These are phyloP conservation scores for Raffaelea ambrosiae DNA, from an alignment of 2,329 filamentous ascomycete genomes.

Conservation along the genomic window DNA sequence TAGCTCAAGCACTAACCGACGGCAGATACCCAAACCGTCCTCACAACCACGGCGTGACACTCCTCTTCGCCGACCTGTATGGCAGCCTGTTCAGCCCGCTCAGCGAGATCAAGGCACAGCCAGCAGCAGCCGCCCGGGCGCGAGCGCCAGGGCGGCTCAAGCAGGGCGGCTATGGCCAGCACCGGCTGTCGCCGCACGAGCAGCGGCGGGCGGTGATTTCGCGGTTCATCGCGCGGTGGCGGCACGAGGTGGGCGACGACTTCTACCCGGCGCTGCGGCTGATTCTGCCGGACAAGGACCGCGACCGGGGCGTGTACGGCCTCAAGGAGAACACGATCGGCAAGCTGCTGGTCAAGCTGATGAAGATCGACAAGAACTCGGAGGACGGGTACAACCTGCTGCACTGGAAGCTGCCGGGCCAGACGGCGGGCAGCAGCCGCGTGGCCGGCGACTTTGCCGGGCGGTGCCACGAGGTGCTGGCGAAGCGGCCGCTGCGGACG, in stretches of 20 bases:
- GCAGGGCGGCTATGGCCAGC: conserved; percentile 41
- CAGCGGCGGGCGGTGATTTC: conserved; percentile 73
- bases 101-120: conserved; percentile 70
- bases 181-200: conserved; percentile 63
- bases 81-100: conserved; percentile 72
- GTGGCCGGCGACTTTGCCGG: conserved; percentile 89
- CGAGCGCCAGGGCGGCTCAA: conserved; percentile 46
- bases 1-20: no score
- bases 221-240: conserved; percentile 79
- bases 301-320: conserved; percentile 86
- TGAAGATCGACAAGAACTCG: conserved; percentile 85
- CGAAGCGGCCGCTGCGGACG: conserved; percentile 70
- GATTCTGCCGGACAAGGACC: conserved; percentile 87
- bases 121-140: conserved; percentile 16
- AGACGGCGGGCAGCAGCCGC: conserved; percentile 48
- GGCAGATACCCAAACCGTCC: conserved; percentile 69
- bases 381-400: conserved; percentile 79
- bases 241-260: conserved; percentile 79
- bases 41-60: conserved; percentile 67
- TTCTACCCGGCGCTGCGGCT: conserved; percentile 89
- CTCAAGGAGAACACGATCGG: conserved; percentile 88
- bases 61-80: conserved; percentile 76
- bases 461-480: conserved; percentile 77
- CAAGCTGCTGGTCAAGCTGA: conserved; percentile 81
- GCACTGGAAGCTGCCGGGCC: conserved; percentile 86